Evolutionary conservation across 2,329 filamentous ascomycete species (phyloP).

Genomic region (Purpureocillium lavendulum): DNA sequence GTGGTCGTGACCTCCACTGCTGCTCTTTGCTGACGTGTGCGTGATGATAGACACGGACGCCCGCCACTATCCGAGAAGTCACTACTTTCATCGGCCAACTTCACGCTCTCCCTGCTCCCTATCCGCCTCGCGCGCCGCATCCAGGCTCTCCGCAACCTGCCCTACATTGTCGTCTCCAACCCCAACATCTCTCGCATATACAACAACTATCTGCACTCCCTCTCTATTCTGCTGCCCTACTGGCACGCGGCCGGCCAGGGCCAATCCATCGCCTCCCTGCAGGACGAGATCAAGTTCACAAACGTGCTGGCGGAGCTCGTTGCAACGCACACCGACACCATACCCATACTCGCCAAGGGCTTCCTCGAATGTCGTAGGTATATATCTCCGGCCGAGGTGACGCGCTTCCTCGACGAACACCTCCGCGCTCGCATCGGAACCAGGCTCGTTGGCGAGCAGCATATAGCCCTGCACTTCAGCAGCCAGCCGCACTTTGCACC

Average conservation of each 20-base stretch:
- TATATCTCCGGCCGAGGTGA: slow-evolving; percentile 76
- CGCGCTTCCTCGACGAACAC: slow-evolving; percentile 86
- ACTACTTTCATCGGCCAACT: slow-evolving; percentile 86
- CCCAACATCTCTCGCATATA: slow-evolving; percentile 91
- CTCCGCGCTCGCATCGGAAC: slow-evolving; percentile 91
- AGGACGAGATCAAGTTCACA: slow-evolving; percentile 87
- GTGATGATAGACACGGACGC: slow-evolving; percentile 52
- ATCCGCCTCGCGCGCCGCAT: slow-evolving; percentile 91
- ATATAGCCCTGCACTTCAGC: slow-evolving; percentile 77
- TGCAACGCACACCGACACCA: slow-evolving; percentile 88
- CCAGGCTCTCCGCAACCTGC: slow-evolving; percentile 83
- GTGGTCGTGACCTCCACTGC: neutral
- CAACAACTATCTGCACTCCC: slow-evolving; percentile 88
- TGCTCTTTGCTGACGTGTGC: neutral
- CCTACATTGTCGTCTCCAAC: slow-evolving; percentile 98
- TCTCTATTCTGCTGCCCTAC: slow-evolving; percentile 85
- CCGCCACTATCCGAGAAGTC: slow-evolving; percentile 75
- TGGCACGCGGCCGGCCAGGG: slow-evolving; percentile 37
- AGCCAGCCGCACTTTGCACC: slow-evolving; percentile 61
- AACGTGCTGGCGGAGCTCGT: slow-evolving; percentile 93
- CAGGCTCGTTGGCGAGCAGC: slow-evolving; percentile 88
- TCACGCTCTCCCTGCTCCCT: slow-evolving; percentile 85
- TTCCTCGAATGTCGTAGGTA: slow-evolving; percentile 93
- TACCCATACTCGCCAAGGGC: slow-evolving; percentile 81
- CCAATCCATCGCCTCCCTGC: slow-evolving; percentile 46